These are phyloP conservation scores for Ceratocystiopsis sp. DNA, from an alignment of 2,329 filamentous ascomycete genomes.

Conservation along the genomic window DNA sequence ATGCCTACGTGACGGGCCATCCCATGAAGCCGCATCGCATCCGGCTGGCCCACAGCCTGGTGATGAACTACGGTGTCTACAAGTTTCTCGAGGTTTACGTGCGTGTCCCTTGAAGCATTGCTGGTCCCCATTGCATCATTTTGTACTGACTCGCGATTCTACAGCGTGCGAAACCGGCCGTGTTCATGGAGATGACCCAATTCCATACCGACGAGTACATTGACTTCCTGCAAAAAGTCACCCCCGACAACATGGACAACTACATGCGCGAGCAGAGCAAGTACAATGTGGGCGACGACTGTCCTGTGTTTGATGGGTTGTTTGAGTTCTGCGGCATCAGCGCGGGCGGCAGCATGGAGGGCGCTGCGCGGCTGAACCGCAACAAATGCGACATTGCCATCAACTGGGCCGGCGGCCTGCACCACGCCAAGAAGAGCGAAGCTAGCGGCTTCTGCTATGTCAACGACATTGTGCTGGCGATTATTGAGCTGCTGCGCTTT, in stretches of 20 bases:
- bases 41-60: constrained; percentile 83
- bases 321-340: constrained; percentile 94
- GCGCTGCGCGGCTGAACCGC: constrained; percentile 75
- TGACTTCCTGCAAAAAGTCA: constrained; percentile 86
- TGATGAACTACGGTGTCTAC: constrained; percentile 91
- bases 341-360: constrained; percentile 84
- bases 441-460: constrained; percentile 97
- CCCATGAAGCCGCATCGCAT: constrained; percentile 99
- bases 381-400: constrained; percentile 92
- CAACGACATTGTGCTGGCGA: constrained; percentile 91
- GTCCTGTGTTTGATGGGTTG: constrained; percentile 93
- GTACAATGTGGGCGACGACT: constrained; percentile 94
- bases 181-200: constrained; percentile 74
- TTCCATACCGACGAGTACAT: constrained; percentile 96
- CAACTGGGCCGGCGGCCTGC: constrained; percentile 94
- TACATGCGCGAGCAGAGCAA: constrained; percentile 81
- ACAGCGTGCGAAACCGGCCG: constrained; percentile 72
- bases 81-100: constrained; percentile 94
- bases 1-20: constrained; percentile 90
- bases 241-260: constrained; percentile 94
- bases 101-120: constrained; percentile 33
- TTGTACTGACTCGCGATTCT: constrained; percentile 2
- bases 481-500: constrained; percentile 77
- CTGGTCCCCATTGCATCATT: neutral
- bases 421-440: constrained; percentile 94